Base-by-base conservation (phyloP, 495 filamentous ascomycete species). In the Pseudevernia furfuracea region DNA sequence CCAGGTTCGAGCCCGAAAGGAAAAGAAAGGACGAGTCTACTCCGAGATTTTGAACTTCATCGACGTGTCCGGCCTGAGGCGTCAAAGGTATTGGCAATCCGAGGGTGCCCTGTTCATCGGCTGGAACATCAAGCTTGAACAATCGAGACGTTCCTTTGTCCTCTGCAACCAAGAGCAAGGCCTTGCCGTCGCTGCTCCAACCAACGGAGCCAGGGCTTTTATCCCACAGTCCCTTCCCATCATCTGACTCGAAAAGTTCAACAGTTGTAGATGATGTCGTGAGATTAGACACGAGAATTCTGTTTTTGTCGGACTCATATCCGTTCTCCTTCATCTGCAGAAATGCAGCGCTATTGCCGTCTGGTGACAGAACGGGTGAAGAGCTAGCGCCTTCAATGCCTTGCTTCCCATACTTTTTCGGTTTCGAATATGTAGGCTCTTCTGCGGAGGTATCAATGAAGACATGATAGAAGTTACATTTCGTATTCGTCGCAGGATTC, bases 301-400 rank as follows among this genome's bases (percentile, higher is more conserved):
- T 80, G 57, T 92, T 89, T 74, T 90, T 89, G 77, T 97, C 93
- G 14, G 87, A 87, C 75, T 97, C 93, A 71, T 97, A 96, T 30
- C 91, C 90, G 68, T 88, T 84, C 65, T 85, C 78, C 32, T 81
- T 79, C 89, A 92, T 92, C 39, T 87, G 82, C 49, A 91, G 83
- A 66, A 96, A 91, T n/a, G 86, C 92, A 12, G 92, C 82, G 56
- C 81, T 81, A 58, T 79, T 81, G 1, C 89, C 91, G 69, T 87
- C 82, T 23, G 88, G 85, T 4, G 89, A 90, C 66, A 96, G 88
- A 7, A 86, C 82, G 1, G 93, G 93, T 9, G 80, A 84, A 0
- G 85, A 81, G 70, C 86, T 84, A 61, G 94, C 93, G 0, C 93
- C 93, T 63, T 87, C 79, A 3, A 85, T 73, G 11, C 71, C 74